These are phyloP conservation scores for Phaeophleospora eucalypticola DNA, from an alignment of 2,329 filamentous ascomycete species.

Conservation along the genomic window DNA sequence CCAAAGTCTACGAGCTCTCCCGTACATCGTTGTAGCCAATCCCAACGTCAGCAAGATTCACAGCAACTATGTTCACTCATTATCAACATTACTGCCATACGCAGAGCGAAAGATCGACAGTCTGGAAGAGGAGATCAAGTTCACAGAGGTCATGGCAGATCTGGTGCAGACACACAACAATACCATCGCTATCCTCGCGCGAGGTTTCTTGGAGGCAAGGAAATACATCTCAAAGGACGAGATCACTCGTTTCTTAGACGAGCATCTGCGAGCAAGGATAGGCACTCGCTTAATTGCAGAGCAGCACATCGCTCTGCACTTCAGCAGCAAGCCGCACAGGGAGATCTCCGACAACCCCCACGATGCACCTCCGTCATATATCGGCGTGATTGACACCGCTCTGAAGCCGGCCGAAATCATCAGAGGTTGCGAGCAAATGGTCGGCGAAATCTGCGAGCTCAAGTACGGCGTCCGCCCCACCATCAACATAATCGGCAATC, in stretches of 20 bases:
- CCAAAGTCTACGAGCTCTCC: constrained; percentile 85
- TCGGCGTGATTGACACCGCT: constrained; percentile 91
- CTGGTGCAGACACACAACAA: constrained; percentile 93
- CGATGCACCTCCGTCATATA: constrained; percentile 56
- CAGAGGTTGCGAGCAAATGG: constrained; percentile 79
- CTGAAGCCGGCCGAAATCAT: constrained; percentile 78
- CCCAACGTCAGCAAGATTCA: constrained; percentile 92
- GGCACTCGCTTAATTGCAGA: constrained; percentile 92
- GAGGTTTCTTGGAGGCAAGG: constrained; percentile 87
- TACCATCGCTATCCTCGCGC: constrained; percentile 87
- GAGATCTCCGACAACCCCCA: constrained; percentile 45
- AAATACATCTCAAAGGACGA: constrained; percentile 80
- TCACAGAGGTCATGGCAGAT: constrained; percentile 89
- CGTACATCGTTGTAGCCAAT: constrained; percentile 98
- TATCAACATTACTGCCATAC: constrained; percentile 86
- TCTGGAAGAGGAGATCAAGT: constrained; percentile 81
- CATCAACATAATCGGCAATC: constrained; percentile 77
- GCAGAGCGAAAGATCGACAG: constrained; percentile 67
- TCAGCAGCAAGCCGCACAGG: constrained; percentile 67
- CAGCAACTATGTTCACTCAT: constrained; percentile 89
- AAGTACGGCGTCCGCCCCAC: constrained; percentile 86
- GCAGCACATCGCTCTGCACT: constrained; percentile 90
- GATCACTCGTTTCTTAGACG: constrained; percentile 88
- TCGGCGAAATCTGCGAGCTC: constrained; percentile 93
- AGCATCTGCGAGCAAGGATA: constrained; percentile 88